These are phyloP conservation scores for Suillus spraguei DNA, from an alignment of 768 basidiomycete genomes.

Conservation along the genomic window DNA sequence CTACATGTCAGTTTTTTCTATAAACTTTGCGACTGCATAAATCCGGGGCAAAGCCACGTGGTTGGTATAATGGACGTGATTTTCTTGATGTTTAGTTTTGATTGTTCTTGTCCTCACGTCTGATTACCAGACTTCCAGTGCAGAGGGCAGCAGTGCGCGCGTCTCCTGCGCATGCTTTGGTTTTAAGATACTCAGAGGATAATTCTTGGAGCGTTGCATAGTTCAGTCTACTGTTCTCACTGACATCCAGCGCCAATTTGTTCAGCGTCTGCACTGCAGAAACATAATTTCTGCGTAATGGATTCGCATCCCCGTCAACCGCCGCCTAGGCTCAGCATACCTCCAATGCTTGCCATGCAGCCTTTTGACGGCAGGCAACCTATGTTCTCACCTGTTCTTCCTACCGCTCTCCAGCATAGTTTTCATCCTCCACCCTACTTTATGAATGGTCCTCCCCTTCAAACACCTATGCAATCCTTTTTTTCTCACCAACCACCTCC, in stretches of 20 bases:
- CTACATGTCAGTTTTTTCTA: neutral
- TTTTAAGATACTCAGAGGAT: constrained; percentile 6
- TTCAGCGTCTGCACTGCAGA: constrained; percentile 1
- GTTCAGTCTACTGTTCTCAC: constrained; percentile 9
- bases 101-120: constrained; percentile 6
- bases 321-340: constrained; percentile 60
- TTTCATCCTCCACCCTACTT: constrained; percentile 58
- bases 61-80: constrained; percentile 6
- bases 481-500: constrained; percentile 53
- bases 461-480: constrained; percentile 76
- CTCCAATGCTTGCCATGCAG: constrained; percentile 54
- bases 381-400: constrained; percentile 67
- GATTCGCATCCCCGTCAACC: constrained; percentile 48
- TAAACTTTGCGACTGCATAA: neutral
- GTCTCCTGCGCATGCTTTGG: constrained; percentile 6
- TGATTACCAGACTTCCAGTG: neutral
- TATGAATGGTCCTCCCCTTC: constrained; percentile 47
- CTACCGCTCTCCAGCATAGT: constrained; percentile 56
- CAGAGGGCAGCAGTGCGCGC: constrained; percentile 6
- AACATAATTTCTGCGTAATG: constrained; percentile 23
- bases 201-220: constrained; percentile 3
- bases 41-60: constrained; percentile 7
- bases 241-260: constrained; percentile 6
- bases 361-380: constrained; percentile 49
- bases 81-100: constrained; percentile 5